Percentiles rank a stretch among this genome's conserved stretches.
phyloP scores from a whole-genome alignment of 1,139 yeast species.

The Saccharomyces hybrid region DNA sequence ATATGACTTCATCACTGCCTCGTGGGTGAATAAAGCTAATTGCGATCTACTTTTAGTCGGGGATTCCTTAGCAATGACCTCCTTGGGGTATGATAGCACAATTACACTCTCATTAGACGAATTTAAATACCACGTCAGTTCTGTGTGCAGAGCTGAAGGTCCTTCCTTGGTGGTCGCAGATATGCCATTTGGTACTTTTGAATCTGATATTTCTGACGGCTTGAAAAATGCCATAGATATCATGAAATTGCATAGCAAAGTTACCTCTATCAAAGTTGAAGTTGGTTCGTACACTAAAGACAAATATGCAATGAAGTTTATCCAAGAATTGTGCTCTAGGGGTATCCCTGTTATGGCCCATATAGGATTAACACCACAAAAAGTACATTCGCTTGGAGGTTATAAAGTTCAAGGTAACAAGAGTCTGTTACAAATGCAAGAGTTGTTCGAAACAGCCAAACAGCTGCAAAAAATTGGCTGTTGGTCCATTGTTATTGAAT shows the following conservation, averaged over 20 bases:
- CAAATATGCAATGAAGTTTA: constrained; percentile 21
- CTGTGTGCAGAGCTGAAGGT: constrained; percentile 66
- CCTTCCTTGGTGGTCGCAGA: constrained; percentile 70
- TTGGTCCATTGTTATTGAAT: constrained; percentile 69
- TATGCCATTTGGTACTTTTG: constrained; percentile 83
- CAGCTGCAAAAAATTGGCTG: constrained; percentile 72
- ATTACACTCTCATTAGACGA: constrained; percentile 61
- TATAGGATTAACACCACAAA: constrained; percentile 87
- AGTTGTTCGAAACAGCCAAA: constrained; percentile 60
- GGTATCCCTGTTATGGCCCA: constrained; percentile 94
- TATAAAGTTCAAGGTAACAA: constrained; percentile 75
- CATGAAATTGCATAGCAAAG: constrained; percentile 53
- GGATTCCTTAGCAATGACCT: constrained; percentile 88
- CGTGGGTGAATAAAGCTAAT: constrained; percentile 59
- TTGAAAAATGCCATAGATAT: constrained; percentile 52
- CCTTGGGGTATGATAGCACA: constrained; percentile 75
- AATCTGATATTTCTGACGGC: constrained; percentile 57
- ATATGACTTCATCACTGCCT: constrained; percentile 75
- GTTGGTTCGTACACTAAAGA: constrained; percentile 59
- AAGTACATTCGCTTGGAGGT: constrained; percentile 73
- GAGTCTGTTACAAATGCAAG: constrained; percentile 45
- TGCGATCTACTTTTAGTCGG: constrained; percentile 76
- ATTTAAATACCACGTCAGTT: constrained; percentile 64
- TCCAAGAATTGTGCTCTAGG: constrained; percentile 30
- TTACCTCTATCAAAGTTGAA: constrained; percentile 81